A percentile compares a stretch with the other conserved stretches of the same genome.
Evolutionary conservation across 2,329 filamentous ascomycete genomes (phyloP).

Genomic region (Tolypocladium paradoxum): DNA sequence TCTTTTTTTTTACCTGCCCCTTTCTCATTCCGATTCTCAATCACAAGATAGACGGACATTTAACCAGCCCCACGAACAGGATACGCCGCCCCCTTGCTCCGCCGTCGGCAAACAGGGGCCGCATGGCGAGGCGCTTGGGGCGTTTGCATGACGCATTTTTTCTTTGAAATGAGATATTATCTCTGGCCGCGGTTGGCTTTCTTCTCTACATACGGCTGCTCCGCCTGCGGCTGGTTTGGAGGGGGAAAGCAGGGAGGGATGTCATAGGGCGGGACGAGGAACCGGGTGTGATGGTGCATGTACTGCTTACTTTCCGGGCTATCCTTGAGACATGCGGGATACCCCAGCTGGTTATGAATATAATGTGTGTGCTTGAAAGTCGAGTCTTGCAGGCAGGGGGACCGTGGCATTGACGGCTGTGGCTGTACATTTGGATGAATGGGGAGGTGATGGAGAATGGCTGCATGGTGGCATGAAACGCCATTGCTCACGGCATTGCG

Average conservation of each 20-base stretch:
- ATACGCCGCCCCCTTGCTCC: background rate
- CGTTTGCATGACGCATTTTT: background rate
- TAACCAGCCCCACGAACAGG: background rate
- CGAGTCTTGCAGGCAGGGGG: no score
- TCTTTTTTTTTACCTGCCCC: background rate
- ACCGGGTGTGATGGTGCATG: background rate
- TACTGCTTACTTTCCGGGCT: background rate
- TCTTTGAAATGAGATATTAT: background rate
- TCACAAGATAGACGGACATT: background rate
- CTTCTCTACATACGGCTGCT: background rate
- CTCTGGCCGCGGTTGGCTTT: background rate
- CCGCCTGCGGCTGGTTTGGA: background rate
- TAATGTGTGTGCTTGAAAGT: slow-evolving; percentile 4
- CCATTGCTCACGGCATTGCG: background rate
- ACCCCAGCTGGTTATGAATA: slow-evolving; percentile 9
- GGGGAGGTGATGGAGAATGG: background rate
- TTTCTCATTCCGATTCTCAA: background rate
- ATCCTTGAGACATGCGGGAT: slow-evolving; percentile 5
- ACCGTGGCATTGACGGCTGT: background rate
- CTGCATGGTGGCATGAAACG: background rate
- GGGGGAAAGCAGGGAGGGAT: background rate
- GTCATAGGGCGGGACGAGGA: background rate
- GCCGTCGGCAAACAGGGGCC: background rate
- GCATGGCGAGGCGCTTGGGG: background rate
- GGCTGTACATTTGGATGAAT: background rate